A percentile compares a stretch with the other conserved stretches of the same genome.
These are phyloP conservation scores for Tirmania nivea DNA, from an alignment of 495 filamentous ascomycete species.

Conservation along the genomic window DNA sequence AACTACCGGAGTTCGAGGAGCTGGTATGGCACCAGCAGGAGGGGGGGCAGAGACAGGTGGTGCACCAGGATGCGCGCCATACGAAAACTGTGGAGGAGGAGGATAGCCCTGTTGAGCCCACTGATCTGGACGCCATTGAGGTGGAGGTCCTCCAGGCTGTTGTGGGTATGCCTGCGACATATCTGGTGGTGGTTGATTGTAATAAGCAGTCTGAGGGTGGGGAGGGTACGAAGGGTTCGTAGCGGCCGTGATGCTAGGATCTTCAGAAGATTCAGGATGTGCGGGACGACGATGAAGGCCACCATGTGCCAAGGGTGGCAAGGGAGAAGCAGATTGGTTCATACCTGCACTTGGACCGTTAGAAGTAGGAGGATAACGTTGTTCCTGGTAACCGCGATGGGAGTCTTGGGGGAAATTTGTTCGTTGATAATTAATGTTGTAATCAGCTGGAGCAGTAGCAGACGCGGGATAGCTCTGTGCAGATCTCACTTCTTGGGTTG, in stretches of 20 bases:
- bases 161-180: slow-evolving; percentile 17
- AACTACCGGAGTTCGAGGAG: slow-evolving; percentile 7
- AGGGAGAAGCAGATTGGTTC: slow-evolving; percentile 46
- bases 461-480: slow-evolving; percentile 44
- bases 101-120: slow-evolving; percentile 3
- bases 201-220: slow-evolving; percentile 22
- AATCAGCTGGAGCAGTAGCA: slow-evolving; percentile 73
- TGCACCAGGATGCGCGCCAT: slow-evolving; percentile 1
- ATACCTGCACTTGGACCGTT: slow-evolving; percentile 57
- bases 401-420: slow-evolving; percentile 20
- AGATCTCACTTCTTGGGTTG: slow-evolving; percentile 57
- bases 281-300: slow-evolving; percentile 49
- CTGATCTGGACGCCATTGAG: slow-evolving; percentile 16
- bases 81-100: slow-evolving; percentile 10
- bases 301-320: slow-evolving; percentile 12
- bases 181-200: slow-evolving; percentile 65
- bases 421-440: slow-evolving; percentile 29
- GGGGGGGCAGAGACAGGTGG: slow-evolving; percentile 1
- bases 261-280: slow-evolving; percentile 95
- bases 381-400: slow-evolving; percentile 29
- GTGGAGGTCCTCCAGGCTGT: slow-evolving; percentile 5
- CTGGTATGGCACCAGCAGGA: slow-evolving; percentile 2
- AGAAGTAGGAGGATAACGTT: slow-evolving; percentile 49
- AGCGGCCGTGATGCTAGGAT: slow-evolving; percentile 74
- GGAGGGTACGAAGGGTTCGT: slow-evolving; percentile 78